Percentiles rank a stretch among this genome's conserved stretches.
Conservation (phyloP, 148 eudicot species). For the Gaultheria prostrata region DNA sequence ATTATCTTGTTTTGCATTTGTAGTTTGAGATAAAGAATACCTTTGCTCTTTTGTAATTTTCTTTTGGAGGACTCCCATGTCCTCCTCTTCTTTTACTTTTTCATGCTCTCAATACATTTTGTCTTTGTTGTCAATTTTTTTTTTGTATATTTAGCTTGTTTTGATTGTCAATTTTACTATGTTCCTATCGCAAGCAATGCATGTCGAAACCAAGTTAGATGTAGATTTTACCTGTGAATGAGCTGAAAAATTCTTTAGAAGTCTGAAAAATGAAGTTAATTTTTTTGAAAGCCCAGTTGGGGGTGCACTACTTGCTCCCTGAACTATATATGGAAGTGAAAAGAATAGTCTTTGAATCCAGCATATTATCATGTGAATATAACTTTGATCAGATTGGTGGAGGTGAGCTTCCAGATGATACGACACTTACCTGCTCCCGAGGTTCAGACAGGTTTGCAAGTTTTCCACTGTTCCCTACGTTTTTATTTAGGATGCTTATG, state of each 20-base stretch:
- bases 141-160: not conserved
- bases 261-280: not conserved
- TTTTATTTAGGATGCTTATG: conserved; percentile 11
- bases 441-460: conserved; percentile 85
- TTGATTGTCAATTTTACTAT: not conserved
- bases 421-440: conserved; percentile 80
- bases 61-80: not conserved
- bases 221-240: not conserved
- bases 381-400: conserved; percentile 74
- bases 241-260: conserved; percentile 9
- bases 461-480: conserved; percentile 9
- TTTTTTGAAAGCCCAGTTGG: not conserved
- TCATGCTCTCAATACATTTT: not conserved
- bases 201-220: conserved; percentile 13
- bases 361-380: conserved; percentile 22
- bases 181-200: conserved; percentile 12
- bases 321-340: not conserved
- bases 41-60: not conserved
- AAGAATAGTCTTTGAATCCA: conserved; percentile 2
- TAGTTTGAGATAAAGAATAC: not conserved
- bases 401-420: conserved; percentile 91
- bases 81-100: not conserved
- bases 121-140: too few relatives aligned
- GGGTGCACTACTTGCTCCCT: not conserved
- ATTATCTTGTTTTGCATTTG: not conserved